These are phyloP conservation scores for Echria macrotheca DNA, from an alignment of 495 filamentous ascomycete genomes.

Conservation along the genomic window DNA sequence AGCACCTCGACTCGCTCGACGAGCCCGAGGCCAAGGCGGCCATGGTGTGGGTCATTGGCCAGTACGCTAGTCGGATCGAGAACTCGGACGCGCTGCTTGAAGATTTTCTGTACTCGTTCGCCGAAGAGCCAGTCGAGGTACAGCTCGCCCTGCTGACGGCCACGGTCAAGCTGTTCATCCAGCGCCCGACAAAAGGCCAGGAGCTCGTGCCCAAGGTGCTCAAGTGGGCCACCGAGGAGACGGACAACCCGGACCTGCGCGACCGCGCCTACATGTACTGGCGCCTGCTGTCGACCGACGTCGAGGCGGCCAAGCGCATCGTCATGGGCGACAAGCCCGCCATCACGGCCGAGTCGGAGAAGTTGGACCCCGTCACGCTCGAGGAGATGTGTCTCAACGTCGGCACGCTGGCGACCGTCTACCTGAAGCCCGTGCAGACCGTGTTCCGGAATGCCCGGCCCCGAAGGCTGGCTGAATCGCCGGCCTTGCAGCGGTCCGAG, in stretches of 20 bases:
- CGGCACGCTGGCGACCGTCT: conserved; percentile 93
- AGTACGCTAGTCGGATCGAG: conserved; percentile 95
- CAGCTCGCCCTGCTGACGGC: conserved; percentile 93
- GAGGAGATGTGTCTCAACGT: conserved; percentile 98
- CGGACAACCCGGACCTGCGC: conserved; percentile 92
- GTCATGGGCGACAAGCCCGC: conserved; percentile 97
- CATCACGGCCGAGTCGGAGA: conserved; percentile 94
- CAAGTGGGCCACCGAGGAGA: conserved; percentile 98
- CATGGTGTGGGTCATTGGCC: conserved; percentile 99
- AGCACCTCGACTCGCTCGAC: conserved; percentile 93
- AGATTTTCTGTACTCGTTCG: conserved; percentile 89
- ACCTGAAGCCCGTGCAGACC: conserved; percentile 94
- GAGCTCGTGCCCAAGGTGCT: conserved; percentile 91
- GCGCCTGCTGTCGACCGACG: conserved; percentile 92
- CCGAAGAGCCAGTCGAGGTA: conserved; percentile 90
- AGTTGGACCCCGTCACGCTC: conserved; percentile 82
- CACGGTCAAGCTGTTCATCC: conserved; percentile 97
- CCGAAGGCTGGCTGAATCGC: conserved; percentile 68
- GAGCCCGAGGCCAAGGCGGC: conserved; percentile 98
- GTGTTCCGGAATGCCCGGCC: conserved; percentile 92
- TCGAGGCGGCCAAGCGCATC: conserved; percentile 74
- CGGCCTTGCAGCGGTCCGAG: conserved; percentile 66
- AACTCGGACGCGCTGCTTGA: conserved; percentile 91
- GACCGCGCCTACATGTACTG: conserved; percentile 99
- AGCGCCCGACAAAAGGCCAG: conserved; percentile 90